Conservation (phyloP, 2,329 filamentous ascomycete species). For the Tolypocladium cylindrosporum region DNA sequence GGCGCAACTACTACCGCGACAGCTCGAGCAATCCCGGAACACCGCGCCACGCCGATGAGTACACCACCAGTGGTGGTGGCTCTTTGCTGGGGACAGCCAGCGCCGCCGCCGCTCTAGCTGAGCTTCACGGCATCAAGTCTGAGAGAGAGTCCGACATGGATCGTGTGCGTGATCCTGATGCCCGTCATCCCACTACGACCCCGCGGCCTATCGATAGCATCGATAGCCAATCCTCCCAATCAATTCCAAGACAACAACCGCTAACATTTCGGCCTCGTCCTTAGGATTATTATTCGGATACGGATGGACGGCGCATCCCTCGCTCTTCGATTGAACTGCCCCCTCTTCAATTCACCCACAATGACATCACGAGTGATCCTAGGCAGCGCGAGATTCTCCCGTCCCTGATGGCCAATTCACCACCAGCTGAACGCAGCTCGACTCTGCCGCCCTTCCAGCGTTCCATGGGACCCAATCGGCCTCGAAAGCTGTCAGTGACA, state of each 20-base stretch:
- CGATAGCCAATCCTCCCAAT: conserved; percentile 1
- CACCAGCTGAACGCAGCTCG: conserved; percentile 68
- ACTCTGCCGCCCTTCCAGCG: conserved; percentile 78
- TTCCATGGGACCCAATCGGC: conserved; percentile 58
- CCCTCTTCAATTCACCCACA: conserved; percentile 48
- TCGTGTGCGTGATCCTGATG: conserved; percentile 43
- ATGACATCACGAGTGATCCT: conserved; percentile 63
- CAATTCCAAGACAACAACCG: not conserved
- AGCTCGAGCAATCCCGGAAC: conserved; percentile 58
- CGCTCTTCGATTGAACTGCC: conserved; percentile 65
- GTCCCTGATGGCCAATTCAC: conserved; percentile 72
- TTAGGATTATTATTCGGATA: conserved; percentile 61
- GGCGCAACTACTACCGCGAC: conserved; percentile 46
- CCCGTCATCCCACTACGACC: conserved; percentile 3
- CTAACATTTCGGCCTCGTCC: conserved; percentile 3
- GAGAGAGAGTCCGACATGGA: conserved; percentile 72
- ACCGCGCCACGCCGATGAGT: conserved; percentile 60
- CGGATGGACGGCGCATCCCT: conserved; percentile 52
- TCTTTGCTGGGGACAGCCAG: conserved; percentile 49
- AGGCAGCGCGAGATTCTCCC: conserved; percentile 68
- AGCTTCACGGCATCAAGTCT: conserved; percentile 67
- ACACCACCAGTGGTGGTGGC: conserved; percentile 33
- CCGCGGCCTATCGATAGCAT: conserved; percentile 17
- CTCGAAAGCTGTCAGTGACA: conserved; percentile 77
- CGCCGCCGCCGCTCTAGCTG: conserved; percentile 78